Evolutionary conservation across 2,329 filamentous ascomycete genomes (phyloP), one percentile per base, ranked within the genome.

Genomic region (Claviceps cyperi): DNA sequence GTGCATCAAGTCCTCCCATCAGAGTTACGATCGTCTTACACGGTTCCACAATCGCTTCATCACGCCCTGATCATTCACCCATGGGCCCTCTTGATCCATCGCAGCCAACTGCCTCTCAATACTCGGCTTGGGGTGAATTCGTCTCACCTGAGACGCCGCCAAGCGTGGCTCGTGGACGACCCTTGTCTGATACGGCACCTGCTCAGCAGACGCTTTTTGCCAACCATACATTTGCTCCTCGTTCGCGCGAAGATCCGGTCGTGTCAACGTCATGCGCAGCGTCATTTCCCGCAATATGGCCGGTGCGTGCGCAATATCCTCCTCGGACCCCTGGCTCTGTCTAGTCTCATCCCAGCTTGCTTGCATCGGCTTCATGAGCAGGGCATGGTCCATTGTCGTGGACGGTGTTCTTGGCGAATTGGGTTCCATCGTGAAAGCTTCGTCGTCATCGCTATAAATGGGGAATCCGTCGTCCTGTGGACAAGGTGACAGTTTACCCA

Each of bases 221-320:
- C 81, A 86, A 41, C 80, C 80, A 58, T 89, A 86, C 15, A 86
- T 74, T 53, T 82, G 74, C 11, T 83, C 79, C 54, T 91, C 84
- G 54, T 82, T 74, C 4, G 83, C 82, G 41, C 89, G 81, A 46
- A 97, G 74, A 62, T 97, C 91, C 0, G 89, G 86, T 45, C 90
- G 76, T 3, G 92, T 97, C 50, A 97, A 75, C 0, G 91, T 97
- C 89, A 97, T 94, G 46, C 90, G 86, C 46, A 97, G 69, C 2
- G 92, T 97, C 90, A 96, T 96, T 65, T 97, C 90, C 36, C 90
- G 62, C 50, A 79, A 83, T 36, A 76, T 74, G 0, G 74, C 69
- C 2, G 77, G 68, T 5, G 71, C 72, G 46, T 78, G 75, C 11
- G 70, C 66, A 57, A 75, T 74, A 51, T 71, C 70, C 19, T 38